These are phyloP conservation scores for Saccharomyces hybrid DNA, from an alignment of 1,139 yeast species.

Conservation along the genomic window DNA sequence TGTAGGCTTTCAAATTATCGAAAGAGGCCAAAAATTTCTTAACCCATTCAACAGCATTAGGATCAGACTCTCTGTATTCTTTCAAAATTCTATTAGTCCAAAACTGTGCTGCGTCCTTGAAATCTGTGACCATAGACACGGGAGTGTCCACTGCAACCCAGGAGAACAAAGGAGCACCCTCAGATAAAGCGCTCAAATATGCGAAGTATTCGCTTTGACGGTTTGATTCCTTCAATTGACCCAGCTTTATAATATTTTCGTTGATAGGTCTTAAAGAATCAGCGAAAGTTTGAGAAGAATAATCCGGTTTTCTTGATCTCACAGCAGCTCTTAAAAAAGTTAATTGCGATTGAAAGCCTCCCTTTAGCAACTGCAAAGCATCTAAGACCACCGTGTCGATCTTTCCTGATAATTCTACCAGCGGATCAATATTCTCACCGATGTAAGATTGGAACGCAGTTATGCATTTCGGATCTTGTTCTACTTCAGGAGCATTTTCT, in stretches of 20 bases:
- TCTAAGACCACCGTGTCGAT: constrained; percentile 60
- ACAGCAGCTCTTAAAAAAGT: constrained; percentile 53
- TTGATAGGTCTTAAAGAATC: constrained; percentile 65
- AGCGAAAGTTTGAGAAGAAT: constrained; percentile 46
- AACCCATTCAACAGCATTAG: constrained; percentile 74
- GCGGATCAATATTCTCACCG: constrained; percentile 49
- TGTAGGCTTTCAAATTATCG: constrained; percentile 63
- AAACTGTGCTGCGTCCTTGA: constrained; percentile 86
- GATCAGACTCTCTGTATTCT: constrained; percentile 67
- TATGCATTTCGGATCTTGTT: constrained; percentile 38
- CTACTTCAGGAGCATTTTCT: constrained; percentile 22
- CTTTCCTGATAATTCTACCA: constrained; percentile 47
- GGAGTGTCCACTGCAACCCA: constrained; percentile 78
- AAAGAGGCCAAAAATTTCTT: constrained; percentile 53
- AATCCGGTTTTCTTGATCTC: constrained; percentile 57
- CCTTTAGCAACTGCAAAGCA: constrained; percentile 47
- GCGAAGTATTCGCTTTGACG: constrained; percentile 58
- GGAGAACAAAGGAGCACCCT: constrained; percentile 83
- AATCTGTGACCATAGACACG: constrained; percentile 66
- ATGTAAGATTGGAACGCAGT: constrained; percentile 50
- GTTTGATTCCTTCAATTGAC: constrained; percentile 63
- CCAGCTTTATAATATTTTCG: constrained; percentile 49
- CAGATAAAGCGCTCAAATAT: constrained; percentile 76
- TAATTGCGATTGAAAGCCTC: constrained; percentile 56
- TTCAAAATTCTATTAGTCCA: constrained; percentile 89